Percentiles rank a stretch among this genome's conserved stretches.
Conservation (phyloP, 257 asterid genomes). For the Scutellaria minor region DNA sequence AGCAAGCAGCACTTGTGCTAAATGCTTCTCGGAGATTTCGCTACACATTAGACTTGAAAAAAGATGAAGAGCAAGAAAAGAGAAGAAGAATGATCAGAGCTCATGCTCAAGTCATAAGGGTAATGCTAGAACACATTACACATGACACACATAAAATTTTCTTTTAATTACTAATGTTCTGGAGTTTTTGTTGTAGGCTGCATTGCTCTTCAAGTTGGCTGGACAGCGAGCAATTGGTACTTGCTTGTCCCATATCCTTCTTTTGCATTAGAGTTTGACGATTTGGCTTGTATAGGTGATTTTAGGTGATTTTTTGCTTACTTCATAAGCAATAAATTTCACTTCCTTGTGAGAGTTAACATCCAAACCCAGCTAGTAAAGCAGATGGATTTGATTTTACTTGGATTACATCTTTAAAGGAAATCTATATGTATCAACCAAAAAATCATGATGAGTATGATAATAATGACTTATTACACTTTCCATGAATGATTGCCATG, state of each 20-base stretch:
- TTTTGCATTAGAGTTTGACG: conserved; percentile 11
- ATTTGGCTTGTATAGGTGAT: background rate
- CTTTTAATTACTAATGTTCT: conserved; percentile 31
- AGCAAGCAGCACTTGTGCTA: conserved; percentile 97
- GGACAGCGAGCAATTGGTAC: conserved; percentile 93
- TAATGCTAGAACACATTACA: conserved; percentile 39
- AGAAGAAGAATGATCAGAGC: conserved; percentile 84
- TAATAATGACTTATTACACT: too few species aligned
- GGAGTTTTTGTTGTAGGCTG: conserved; percentile 60
- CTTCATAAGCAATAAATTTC: background rate
- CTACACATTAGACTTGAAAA: conserved; percentile 82
- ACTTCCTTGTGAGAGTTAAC: conserved; percentile 6
- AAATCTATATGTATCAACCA: background rate
- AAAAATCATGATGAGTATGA: too few species aligned
- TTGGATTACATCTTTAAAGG: background rate
- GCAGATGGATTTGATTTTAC: conserved; percentile 1
- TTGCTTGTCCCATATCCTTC: conserved; percentile 25
- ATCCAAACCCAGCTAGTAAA: background rate
- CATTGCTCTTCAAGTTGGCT: conserved; percentile 91
- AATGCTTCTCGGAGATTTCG: conserved; percentile 97
- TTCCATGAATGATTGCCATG: too few species aligned
- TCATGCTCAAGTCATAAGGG: conserved; percentile 98
- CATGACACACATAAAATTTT: background rate
- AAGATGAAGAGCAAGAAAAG: conserved; percentile 71
- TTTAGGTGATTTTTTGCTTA: conserved; percentile 4